phyloP scores from a whole-genome alignment of 352 stramenopile species.

The Phytophthora idaei region DNA sequence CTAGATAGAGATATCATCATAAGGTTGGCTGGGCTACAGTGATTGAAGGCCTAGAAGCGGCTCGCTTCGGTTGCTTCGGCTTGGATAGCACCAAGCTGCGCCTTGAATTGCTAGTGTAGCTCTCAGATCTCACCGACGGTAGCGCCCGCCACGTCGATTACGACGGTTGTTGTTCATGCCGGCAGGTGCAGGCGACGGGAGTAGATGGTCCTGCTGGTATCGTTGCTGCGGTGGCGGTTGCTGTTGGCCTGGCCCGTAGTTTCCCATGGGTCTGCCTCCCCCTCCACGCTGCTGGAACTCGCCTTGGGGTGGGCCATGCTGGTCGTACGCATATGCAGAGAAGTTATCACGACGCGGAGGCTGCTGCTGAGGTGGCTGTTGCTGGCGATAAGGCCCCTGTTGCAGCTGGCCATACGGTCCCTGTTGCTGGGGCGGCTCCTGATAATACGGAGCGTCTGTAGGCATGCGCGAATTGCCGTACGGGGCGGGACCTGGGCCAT shows the following conservation, averaged over 20 bases:
- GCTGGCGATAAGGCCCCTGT: conserved; percentile 23
- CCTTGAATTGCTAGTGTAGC: neutral
- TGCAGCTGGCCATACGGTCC: conserved; percentile 26
- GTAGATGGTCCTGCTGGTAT: conserved; percentile 36
- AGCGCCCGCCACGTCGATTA: conserved; percentile 43
- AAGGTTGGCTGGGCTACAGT: too few relatives aligned
- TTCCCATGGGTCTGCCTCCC: conserved; percentile 24
- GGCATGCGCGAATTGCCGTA: conserved; percentile 30
- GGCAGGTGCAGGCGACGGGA: conserved; percentile 31
- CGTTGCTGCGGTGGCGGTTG: conserved; percentile 32
- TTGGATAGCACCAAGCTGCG: neutral
- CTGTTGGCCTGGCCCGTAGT: conserved; percentile 32
- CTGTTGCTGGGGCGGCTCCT: conserved; percentile 34
- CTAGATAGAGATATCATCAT: too few relatives aligned
- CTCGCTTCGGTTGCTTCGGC: neutral
- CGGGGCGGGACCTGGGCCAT: conserved; percentile 13
- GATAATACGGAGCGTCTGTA: conserved; percentile 34
- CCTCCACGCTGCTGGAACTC: conserved; percentile 39
- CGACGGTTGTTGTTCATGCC: conserved; percentile 31
- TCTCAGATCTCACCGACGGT: conserved; percentile 26
- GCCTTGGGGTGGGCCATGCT: conserved; percentile 37
- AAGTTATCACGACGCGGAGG: conserved; percentile 30
- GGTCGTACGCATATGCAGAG: conserved; percentile 37
- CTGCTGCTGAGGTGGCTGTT: conserved; percentile 29
- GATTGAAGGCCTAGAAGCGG: conserved; percentile 5